A percentile compares a stretch with the other conserved stretches of the same genome.
phyloP scores from a whole-genome alignment of 192 early-diverging fungal species.

The Umbelopsis sp. region DNA sequence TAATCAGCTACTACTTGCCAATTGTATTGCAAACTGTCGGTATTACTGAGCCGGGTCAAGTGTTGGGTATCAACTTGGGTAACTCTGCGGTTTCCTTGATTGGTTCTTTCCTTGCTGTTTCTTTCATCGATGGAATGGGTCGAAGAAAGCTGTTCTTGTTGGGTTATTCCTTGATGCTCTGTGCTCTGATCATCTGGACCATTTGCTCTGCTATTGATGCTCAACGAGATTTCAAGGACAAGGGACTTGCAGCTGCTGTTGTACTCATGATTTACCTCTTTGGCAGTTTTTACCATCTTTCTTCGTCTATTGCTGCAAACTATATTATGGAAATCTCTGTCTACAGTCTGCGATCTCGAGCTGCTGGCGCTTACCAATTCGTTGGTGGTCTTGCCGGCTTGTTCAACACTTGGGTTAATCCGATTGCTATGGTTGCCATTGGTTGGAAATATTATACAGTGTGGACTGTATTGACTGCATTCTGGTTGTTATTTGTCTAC shows the following conservation, averaged over 20 bases:
- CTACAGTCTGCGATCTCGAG: constrained; percentile 4
- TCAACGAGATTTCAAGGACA: background rate
- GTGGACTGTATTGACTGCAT: background rate
- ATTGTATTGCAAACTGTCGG: background rate
- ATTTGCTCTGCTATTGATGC: background rate
- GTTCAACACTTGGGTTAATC: constrained; percentile 16
- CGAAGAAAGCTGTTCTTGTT: constrained; percentile 13
- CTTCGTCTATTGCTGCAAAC: background rate
- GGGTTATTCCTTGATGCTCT: background rate
- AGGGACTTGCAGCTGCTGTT: background rate
- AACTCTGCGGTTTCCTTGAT: background rate
- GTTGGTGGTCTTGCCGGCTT: background rate
- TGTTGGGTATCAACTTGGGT: background rate
- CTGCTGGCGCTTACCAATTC: constrained; percentile 3
- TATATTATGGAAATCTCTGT: constrained; percentile 9
- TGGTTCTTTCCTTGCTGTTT: background rate
- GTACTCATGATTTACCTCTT: constrained; percentile 19
- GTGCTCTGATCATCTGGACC: constrained; percentile 12
- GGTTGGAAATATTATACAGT: constrained; percentile 17
- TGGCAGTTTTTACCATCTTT: background rate
- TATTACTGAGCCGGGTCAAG: background rate
- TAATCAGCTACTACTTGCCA: constrained; percentile 15
- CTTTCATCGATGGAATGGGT: background rate
- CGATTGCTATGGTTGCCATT: constrained; percentile 13
- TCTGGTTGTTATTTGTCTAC: constrained; percentile 34